These are phyloP conservation scores for Saksenaea vasiformis DNA, from an alignment of 371 early-diverging fungal species.

Conservation along the genomic window DNA sequence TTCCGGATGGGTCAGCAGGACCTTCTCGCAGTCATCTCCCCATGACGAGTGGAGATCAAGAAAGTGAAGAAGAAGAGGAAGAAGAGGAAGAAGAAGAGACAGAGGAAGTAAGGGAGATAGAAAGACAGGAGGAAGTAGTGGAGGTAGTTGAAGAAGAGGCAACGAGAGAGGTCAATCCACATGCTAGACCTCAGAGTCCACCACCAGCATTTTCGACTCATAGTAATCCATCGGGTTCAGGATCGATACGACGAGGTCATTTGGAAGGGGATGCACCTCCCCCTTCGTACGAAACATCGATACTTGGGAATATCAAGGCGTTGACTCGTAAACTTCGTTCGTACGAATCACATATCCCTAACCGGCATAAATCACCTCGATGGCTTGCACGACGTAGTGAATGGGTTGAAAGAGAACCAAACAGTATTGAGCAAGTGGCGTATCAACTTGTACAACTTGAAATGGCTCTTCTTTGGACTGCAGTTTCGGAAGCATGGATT, in stretches of 20 bases:
- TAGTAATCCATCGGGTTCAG: neutral
- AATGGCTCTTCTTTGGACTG: slow-evolving; percentile 52
- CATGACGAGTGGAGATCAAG: neutral
- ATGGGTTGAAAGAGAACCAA: slow-evolving; percentile 41
- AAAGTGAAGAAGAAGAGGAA: slow-evolving; percentile 2
- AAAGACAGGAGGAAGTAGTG: neutral
- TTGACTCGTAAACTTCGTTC: slow-evolving; percentile 32
- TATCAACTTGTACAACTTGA: slow-evolving; percentile 49
- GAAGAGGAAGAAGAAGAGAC: slow-evolving; percentile 6
- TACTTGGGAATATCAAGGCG: slow-evolving; percentile 39
- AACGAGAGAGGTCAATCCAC: neutral
- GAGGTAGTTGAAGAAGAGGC: neutral
- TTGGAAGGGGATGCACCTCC: slow-evolving; percentile 31
- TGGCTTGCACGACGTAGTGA: slow-evolving; percentile 41
- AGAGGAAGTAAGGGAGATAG: neutral
- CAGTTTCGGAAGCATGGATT: slow-evolving; percentile 49
- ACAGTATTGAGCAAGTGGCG: slow-evolving; percentile 45
- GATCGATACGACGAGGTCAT: neutral
- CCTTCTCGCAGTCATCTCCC: neutral
- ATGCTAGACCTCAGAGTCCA: slow-evolving; percentile 20
- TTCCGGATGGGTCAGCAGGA: slow-evolving; percentile 1
- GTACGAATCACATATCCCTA: slow-evolving; percentile 46
- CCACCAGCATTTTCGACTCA: slow-evolving; percentile 31
- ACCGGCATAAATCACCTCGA: slow-evolving; percentile 50
- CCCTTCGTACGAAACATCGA: slow-evolving; percentile 52